phyloP scores from a whole-genome alignment of 768 basidiomycete species.

The Neoboletus brunneissimus region DNA sequence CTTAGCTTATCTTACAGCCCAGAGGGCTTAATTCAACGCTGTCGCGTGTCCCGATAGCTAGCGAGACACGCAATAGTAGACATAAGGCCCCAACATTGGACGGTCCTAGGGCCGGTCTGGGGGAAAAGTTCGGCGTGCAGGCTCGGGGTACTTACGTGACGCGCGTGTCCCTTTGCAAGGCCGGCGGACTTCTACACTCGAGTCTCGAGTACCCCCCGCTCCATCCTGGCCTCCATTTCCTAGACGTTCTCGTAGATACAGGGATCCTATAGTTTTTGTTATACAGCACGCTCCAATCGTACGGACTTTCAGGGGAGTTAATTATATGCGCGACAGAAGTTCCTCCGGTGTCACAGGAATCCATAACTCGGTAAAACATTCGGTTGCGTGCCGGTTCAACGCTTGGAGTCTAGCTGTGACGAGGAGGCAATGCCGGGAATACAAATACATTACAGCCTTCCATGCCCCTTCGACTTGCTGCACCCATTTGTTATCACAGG shows the following conservation, averaged over 20 bases:
- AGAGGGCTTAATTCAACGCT: background rate
- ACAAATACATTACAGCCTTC: background rate
- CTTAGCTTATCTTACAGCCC: constrained; percentile 1
- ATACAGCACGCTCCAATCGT: background rate
- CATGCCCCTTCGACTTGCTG: background rate
- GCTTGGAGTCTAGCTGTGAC: background rate
- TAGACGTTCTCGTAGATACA: too few relatives aligned
- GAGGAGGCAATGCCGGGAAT: background rate
- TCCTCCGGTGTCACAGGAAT: background rate
- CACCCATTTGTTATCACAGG: background rate
- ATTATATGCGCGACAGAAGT: background rate
- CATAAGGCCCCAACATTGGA: background rate
- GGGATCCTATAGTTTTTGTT: too few relatives aligned
- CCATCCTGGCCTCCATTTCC: too few relatives aligned
- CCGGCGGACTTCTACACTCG: too few relatives aligned
- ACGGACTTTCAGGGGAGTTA: background rate
- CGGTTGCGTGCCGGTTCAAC: background rate
- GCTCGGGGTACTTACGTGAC: too few relatives aligned
- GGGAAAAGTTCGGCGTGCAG: background rate
- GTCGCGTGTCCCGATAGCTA: background rate
- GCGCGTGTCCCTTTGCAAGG: too few relatives aligned
- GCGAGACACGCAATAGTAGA: background rate
- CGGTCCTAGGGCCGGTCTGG: background rate
- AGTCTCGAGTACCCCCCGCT: too few relatives aligned
- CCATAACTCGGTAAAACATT: background rate